These are phyloP conservation scores for Ogataea dorogensis DNA, from an alignment of 805 yeast genomes.

Conservation along the genomic window DNA sequence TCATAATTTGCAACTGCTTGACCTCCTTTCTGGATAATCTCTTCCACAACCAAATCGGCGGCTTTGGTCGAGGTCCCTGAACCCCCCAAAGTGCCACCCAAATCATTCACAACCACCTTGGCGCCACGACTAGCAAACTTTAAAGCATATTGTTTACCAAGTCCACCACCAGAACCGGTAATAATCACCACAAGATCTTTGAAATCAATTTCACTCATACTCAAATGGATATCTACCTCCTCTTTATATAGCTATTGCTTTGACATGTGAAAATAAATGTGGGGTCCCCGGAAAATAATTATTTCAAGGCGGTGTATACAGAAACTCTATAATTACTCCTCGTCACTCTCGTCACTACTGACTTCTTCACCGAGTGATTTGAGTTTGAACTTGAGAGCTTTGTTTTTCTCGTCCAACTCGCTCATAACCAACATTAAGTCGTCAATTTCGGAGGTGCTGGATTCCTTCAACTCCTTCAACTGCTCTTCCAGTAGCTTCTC, in stretches of 20 bases:
- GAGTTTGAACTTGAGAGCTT: constrained; percentile 53
- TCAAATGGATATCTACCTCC: not conserved
- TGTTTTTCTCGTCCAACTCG: constrained; percentile 70
- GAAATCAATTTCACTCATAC: constrained; percentile 45
- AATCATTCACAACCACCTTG: constrained; percentile 90
- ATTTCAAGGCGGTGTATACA: constrained; percentile 8
- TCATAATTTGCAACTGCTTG: constrained; percentile 92
- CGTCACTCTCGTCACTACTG: constrained; percentile 64
- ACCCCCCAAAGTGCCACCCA: constrained; percentile 82
- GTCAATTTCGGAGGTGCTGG: constrained; percentile 44
- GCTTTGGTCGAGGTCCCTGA: constrained; percentile 67
- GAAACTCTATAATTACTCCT: constrained; percentile 34
- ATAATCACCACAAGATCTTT: constrained; percentile 87
- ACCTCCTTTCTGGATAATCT: constrained; percentile 75
- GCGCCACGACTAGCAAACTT: constrained; percentile 91
- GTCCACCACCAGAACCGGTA: constrained; percentile 98
- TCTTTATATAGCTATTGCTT: constrained; percentile 7
- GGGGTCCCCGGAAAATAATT: constrained; percentile 14
- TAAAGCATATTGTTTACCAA: constrained; percentile 84
- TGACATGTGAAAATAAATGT: constrained; percentile 18
- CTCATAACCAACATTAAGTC: constrained; percentile 74
- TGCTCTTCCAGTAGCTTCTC: constrained; percentile 2
- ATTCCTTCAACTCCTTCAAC: constrained; percentile 1
- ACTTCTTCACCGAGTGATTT: constrained; percentile 55
- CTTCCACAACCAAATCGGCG: constrained; percentile 88